phyloP scores from a whole-genome alignment of 345 rosid genomes.

The Pistacia integerrima region DNA sequence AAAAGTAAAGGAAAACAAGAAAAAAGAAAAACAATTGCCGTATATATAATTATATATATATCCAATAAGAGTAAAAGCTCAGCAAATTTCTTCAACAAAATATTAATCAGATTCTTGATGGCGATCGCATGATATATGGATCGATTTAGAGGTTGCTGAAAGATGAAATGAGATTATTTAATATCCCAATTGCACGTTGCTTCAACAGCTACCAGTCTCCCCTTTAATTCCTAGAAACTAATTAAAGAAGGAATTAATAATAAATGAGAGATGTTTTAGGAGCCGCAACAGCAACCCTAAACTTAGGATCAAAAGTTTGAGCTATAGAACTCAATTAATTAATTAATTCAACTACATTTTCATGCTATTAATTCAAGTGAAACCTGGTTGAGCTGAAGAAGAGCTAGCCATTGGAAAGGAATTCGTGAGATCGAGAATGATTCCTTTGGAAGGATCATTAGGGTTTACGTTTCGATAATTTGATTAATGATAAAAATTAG shows the following conservation, averaged over 20 bases:
- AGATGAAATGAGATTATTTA: background rate
- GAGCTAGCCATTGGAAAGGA: constrained; percentile 19
- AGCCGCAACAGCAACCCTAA: constrained; percentile 59
- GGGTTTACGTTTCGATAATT: constrained; percentile 27
- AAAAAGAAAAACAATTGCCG: background rate
- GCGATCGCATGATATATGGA: background rate
- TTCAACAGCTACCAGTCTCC: background rate
- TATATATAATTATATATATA: too few species aligned
- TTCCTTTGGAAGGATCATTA: constrained; percentile 43
- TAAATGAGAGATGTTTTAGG: constrained; percentile 48
- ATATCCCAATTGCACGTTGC: background rate
- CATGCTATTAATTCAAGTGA: constrained; percentile 24
- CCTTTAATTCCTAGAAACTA: background rate
- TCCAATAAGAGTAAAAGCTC: background rate
- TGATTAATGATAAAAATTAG: constrained; percentile 18
- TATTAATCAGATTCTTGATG: background rate
- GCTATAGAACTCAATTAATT: background rate
- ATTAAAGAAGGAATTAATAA: background rate
- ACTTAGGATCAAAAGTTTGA: constrained; percentile 54
- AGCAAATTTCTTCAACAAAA: background rate
- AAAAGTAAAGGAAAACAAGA: background rate
- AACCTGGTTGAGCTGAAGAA: constrained; percentile 13
- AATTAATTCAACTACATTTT: constrained; percentile 1
- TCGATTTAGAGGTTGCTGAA: background rate
- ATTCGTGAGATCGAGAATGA: constrained; percentile 46